These are phyloP conservation scores for Backusella circina DNA, from an alignment of 192 early-diverging fungal species.

Conservation along the genomic window DNA sequence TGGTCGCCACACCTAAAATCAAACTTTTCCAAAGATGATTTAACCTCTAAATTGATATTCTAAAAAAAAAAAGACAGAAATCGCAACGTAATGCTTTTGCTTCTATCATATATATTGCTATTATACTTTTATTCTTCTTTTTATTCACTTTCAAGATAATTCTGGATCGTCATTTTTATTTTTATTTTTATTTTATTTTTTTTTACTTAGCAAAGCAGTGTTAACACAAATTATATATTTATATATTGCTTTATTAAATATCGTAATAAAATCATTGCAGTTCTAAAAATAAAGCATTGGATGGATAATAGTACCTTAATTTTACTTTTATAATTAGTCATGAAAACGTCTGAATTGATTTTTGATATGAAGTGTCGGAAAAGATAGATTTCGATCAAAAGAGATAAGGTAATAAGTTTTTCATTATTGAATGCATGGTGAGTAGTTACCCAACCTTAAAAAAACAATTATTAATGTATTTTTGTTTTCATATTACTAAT, in stretches of 20 bases:
- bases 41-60: neutral
- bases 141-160: neutral
- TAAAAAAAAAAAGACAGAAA: neutral
- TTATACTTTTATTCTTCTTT: neutral
- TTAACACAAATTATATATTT: neutral
- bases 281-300: neutral
- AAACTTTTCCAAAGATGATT: neutral
- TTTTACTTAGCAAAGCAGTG: no score
- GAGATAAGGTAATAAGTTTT: neutral
- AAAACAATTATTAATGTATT: neutral
- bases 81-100: no score
- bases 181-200: no score
- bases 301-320: neutral
- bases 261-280: neutral
- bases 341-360: neutral
- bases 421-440: neutral
- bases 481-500: neutral
- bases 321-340: neutral
- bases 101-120: no score
- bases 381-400: neutral
- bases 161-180: neutral
- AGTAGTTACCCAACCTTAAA: neutral
- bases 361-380: neutral
- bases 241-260: neutral
- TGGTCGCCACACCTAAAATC: neutral